phyloP scores from a whole-genome alignment of 108 stramenopile species.

The Fistulifera solaris region DNA sequence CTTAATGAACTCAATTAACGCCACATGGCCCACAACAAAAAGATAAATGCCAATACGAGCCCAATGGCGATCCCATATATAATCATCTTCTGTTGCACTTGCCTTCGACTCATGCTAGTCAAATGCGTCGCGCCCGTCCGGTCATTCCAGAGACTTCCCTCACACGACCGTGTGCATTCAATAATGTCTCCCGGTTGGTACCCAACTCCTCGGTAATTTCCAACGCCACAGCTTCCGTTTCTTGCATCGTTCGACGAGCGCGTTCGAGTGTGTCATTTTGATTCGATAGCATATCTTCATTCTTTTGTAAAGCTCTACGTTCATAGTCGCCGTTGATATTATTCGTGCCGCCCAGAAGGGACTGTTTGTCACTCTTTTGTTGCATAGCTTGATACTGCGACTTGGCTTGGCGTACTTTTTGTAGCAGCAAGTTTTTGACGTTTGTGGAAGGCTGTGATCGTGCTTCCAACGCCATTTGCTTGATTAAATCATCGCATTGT shows the following conservation, averaged over 20 bases:
- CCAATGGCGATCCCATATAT: slow-evolving; percentile 70
- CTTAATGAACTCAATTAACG: neutral
- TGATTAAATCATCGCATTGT: slow-evolving; percentile 88
- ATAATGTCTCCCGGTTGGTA: slow-evolving; percentile 87
- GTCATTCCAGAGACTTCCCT: slow-evolving; percentile 84
- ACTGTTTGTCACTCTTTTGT: slow-evolving; percentile 42
- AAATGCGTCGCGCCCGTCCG: slow-evolving; percentile 83
- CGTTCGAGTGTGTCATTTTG: slow-evolving; percentile 86
- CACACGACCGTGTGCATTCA: slow-evolving; percentile 77
- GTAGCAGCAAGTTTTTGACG: slow-evolving; percentile 61
- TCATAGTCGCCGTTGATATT: slow-evolving; percentile 16
- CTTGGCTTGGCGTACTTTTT: slow-evolving; percentile 56
- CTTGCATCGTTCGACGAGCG: slow-evolving; percentile 85
- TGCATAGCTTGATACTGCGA: slow-evolving; percentile 22
- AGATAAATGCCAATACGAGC: slow-evolving; percentile 40
- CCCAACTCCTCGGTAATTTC: slow-evolving; percentile 91
- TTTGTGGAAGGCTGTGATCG: slow-evolving; percentile 57
- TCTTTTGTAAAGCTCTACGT: slow-evolving; percentile 46
- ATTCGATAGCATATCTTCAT: slow-evolving; percentile 55
- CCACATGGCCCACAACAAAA: slow-evolving; percentile 27
- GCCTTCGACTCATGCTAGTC: slow-evolving; percentile 80
- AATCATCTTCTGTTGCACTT: slow-evolving; percentile 86
- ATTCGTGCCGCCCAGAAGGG: slow-evolving; percentile 11
- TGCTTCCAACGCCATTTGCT: slow-evolving; percentile 95
- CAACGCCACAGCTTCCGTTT: slow-evolving; percentile 88